phyloP scores from a whole-genome alignment of 306 rosid genomes.

The Hylodesmum podocarpum region DNA sequence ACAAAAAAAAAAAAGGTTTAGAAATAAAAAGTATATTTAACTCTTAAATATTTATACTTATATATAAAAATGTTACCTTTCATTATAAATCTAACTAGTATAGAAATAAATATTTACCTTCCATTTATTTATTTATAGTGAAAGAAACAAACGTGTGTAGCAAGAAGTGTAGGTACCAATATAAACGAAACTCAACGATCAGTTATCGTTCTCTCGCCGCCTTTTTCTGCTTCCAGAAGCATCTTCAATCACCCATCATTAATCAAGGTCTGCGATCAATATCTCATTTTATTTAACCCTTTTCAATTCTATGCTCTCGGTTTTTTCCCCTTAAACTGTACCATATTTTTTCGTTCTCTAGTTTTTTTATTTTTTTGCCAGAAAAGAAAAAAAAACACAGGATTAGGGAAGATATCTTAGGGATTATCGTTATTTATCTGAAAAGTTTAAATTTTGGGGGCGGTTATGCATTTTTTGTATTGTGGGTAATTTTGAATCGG shows the following conservation, averaged over 20 bases:
- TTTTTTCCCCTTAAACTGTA: neutral
- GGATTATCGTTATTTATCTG: neutral
- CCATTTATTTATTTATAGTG: no score
- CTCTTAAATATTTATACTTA: no score
- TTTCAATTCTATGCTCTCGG: neutral
- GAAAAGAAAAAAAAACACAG: neutral
- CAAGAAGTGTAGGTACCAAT: no score
- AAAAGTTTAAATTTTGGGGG: neutral
- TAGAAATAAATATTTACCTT: no score
- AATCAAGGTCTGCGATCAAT: conserved; percentile 10
- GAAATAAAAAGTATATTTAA: no score
- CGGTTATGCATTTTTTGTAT: neutral
- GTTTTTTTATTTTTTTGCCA: neutral
- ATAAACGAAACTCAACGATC: neutral
- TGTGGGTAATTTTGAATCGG: neutral
- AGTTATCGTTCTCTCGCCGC: neutral
- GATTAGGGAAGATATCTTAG: neutral
- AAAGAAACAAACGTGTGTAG: no score
- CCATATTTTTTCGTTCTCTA: neutral
- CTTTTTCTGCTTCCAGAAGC: neutral
- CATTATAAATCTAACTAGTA: no score
- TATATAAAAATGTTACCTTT: no score
- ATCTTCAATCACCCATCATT: neutral
- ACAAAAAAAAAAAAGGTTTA: no score
- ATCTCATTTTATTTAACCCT: neutral